Base-by-base conservation (phyloP, 371 early-diverging fungal genomes). In the Lichtheimia hyalospora region DNA sequence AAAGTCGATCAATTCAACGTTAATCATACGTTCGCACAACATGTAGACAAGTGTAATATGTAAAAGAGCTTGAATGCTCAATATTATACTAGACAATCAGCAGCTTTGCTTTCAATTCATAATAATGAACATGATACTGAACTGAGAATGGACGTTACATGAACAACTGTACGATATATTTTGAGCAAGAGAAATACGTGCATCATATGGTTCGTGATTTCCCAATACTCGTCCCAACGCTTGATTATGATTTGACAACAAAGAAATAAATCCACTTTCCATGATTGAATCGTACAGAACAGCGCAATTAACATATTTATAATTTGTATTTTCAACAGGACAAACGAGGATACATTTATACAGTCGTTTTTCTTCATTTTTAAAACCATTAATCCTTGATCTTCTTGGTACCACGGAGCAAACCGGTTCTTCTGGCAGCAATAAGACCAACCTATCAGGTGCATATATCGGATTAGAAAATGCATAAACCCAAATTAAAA, bases 401-500 rank as follows among this genome's bases (percentile, higher is more conserved):
- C 85, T 91, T 90, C 92, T 95, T 95, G 88, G 96, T 89, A 93
- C 97, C 97, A 73, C 96, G 94, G 81, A 96, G 89, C 69, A 97
- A 84, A 96, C 99, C 99, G 78, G 99, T 99, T 73, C 99, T 89
- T 75, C 99, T 89, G 72, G 98, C 98, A 75, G 99, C 99, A 84
- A 97, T 99, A 74, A 99, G 94, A 89, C 97, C 99, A 73, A 97
- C 74, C 91, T 97, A 98, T 87, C 97, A 96, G 97, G 10, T 34
- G 2, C 10, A 34, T 8, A 15, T 20, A 41, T 15, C 14, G 41
- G 41, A 41, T 41, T 14, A 20, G 20, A n/a, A 41, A 18, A 34
- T 2, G 5, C 6, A 34, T 2, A 2, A 34, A 1, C 10, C n/a
- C 34, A 4, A 34, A 10, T 8, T 8, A 27, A 27, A 27, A 27